These are phyloP conservation scores for Cyberlindnera xishuangbannaensis DNA, from an alignment of 805 yeast species.

Conservation along the genomic window DNA sequence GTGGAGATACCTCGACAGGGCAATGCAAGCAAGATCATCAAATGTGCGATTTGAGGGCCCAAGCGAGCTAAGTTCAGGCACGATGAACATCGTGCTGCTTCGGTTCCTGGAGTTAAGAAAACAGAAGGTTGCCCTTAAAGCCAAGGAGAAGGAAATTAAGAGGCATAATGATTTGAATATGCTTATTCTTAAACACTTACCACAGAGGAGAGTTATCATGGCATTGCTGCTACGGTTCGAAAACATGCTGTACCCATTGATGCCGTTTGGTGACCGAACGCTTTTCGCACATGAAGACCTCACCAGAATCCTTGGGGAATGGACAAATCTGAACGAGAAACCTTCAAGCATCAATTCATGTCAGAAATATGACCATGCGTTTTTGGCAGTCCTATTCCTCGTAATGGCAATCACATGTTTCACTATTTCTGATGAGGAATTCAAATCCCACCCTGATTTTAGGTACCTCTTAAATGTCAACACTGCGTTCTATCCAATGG, in stretches of 20 bases:
- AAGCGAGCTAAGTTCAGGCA: neutral
- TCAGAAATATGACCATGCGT: conserved; percentile 14
- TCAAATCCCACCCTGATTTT: conserved; percentile 5
- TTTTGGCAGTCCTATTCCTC: conserved; percentile 15
- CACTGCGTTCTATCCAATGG: conserved; percentile 3
- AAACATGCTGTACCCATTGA: conserved; percentile 19
- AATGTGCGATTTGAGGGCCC: neutral
- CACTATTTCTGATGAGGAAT: conserved; percentile 13
- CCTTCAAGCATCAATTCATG: conserved; percentile 3
- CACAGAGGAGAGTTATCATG: conserved; percentile 10
- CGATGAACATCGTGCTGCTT: neutral
- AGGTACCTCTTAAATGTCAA: conserved; percentile 3
- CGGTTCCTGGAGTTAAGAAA: conserved; percentile 11
- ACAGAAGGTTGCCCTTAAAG: conserved; percentile 8
- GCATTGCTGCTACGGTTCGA: conserved; percentile 18
- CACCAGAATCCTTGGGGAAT: conserved; percentile 11
- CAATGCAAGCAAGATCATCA: conserved; percentile 18
- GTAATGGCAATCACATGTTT: conserved; percentile 19
- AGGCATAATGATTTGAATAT: conserved; percentile 6
- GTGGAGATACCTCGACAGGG: conserved; percentile 14
- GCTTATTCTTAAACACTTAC: conserved; percentile 12
- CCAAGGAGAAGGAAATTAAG: neutral
- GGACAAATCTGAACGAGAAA: conserved; percentile 1
- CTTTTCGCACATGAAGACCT: conserved; percentile 11
- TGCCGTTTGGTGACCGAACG: conserved; percentile 21